Percentiles rank a stretch among this genome's conserved stretches.
Conservation (phyloP, 2,329 filamentous ascomycete genomes). For the Phyllosticta citribraziliensis region DNA sequence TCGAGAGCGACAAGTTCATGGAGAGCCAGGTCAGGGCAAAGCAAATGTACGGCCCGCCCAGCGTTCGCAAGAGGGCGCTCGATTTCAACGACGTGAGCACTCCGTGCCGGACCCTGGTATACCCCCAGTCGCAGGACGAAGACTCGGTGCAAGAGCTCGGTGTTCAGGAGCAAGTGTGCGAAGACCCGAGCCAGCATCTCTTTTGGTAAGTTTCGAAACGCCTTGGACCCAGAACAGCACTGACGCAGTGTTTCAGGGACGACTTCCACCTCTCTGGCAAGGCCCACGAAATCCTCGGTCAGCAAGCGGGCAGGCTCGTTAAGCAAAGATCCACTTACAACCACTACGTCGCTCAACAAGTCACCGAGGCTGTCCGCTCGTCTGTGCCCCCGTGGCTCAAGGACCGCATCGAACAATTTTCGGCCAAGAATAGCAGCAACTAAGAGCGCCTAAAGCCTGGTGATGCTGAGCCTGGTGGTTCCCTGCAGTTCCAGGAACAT, state of each 20-base stretch:
- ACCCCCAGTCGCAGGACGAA: constrained; percentile 8
- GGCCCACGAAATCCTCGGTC: constrained; percentile 17
- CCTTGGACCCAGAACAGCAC: neutral
- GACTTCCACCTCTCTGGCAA: constrained; percentile 24
- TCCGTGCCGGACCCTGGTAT: constrained; percentile 20
- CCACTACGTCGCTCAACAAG: constrained; percentile 9
- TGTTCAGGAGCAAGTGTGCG: constrained; percentile 15
- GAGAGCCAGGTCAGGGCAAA: constrained; percentile 23
- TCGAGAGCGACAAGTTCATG: constrained; percentile 24
- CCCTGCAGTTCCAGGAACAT: neutral
- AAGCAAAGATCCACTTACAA: constrained; percentile 8
- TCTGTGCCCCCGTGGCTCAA: constrained; percentile 10
- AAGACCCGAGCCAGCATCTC: constrained; percentile 22
- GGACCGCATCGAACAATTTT: constrained; percentile 8
- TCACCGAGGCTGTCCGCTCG: constrained; percentile 6
- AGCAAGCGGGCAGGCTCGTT: constrained; percentile 6
- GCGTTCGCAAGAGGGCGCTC: constrained; percentile 22
- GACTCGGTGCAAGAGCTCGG: constrained; percentile 11
- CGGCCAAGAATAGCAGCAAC: constrained; percentile 9
- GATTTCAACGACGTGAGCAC: constrained; percentile 25
- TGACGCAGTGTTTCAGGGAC: constrained; percentile 18
- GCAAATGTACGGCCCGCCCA: constrained; percentile 21
- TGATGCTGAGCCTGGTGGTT: neutral
- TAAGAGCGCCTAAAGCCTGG: neutral
- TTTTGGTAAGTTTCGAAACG: constrained; percentile 22